phyloP scores from a whole-genome alignment of 768 basidiomycete species.

The Jaapia argillacea region DNA sequence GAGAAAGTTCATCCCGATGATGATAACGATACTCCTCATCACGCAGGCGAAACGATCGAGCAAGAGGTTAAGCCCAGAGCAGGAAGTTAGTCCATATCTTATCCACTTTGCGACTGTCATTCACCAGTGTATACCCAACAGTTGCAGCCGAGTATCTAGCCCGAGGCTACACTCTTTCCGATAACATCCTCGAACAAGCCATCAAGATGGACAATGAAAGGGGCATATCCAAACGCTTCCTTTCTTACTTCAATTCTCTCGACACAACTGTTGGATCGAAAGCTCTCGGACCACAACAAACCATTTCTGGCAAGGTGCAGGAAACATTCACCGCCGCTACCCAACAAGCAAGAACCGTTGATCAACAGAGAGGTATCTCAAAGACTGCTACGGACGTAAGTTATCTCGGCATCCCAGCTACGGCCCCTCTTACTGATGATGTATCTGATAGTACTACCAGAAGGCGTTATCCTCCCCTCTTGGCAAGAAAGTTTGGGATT shows the following conservation, averaged over 20 bases:
- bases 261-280: slow-evolving; percentile 63
- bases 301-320: slow-evolving; percentile 65
- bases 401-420: slow-evolving; percentile 2
- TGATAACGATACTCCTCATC: slow-evolving; percentile 27
- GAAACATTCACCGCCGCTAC: slow-evolving; percentile 52
- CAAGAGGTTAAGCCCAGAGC: slow-evolving; percentile 91
- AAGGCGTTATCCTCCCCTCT: slow-evolving; percentile 67
- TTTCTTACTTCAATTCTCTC: slow-evolving; percentile 64
- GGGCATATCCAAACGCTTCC: slow-evolving; percentile 83
- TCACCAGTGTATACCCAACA: slow-evolving; percentile 15
- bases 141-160: slow-evolving; percentile 94
- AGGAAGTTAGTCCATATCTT: slow-evolving; percentile 42
- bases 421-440: background rate
- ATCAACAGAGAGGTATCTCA: slow-evolving; percentile 71
- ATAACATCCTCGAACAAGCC: slow-evolving; percentile 66
- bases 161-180: slow-evolving; percentile 75
- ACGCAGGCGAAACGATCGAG: slow-evolving; percentile 35
- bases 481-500: slow-evolving; percentile 65
- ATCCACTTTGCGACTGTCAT: background rate
- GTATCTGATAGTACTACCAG: slow-evolving; percentile 57
- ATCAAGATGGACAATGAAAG: slow-evolving; percentile 79
- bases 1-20: slow-evolving; percentile 52
- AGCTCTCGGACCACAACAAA: slow-evolving; percentile 73
- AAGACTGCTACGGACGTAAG: slow-evolving; percentile 61
- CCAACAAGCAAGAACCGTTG: slow-evolving; percentile 62